Conservation (phyloP, 2,329 filamentous ascomycete species). For the Huntiella savannae region DNA sequence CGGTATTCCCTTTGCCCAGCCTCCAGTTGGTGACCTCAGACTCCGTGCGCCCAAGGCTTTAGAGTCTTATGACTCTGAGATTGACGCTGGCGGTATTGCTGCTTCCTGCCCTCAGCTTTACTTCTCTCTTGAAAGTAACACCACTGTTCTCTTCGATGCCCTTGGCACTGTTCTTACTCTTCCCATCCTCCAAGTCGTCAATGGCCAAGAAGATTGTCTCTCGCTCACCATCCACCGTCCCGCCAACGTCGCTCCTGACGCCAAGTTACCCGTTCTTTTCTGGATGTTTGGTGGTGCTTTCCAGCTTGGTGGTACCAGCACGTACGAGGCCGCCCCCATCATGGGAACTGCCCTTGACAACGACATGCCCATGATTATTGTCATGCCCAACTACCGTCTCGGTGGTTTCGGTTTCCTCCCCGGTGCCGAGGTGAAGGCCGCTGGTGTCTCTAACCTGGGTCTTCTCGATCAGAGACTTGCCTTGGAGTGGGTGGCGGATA, state of each 20-base stretch:
- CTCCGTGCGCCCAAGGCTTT: conserved; percentile 39
- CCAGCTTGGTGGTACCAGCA: conserved; percentile 18
- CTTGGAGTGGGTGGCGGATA: conserved; percentile 43
- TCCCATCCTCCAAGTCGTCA: conserved; percentile 25
- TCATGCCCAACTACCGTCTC: conserved; percentile 45
- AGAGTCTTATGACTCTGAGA: conserved; percentile 27
- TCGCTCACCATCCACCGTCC: conserved; percentile 29
- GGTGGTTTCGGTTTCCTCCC: conserved; percentile 44
- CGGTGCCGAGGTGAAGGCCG: conserved; percentile 33
- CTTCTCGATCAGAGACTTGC: conserved; percentile 40
- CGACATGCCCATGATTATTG: conserved; percentile 40
- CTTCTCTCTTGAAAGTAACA: conserved; percentile 22
- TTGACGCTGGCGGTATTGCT: conserved; percentile 29
- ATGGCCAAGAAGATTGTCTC: conserved; percentile 32
- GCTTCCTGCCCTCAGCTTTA: conserved; percentile 41
- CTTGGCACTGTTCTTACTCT: conserved; percentile 23
- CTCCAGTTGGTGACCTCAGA: conserved; percentile 36
- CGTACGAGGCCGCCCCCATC: conserved; percentile 21
- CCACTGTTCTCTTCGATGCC: conserved; percentile 18
- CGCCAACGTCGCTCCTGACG: conserved; percentile 20
- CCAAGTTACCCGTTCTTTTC: conserved; percentile 34
- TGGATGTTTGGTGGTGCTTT: conserved; percentile 40
- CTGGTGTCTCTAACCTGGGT: conserved; percentile 39
- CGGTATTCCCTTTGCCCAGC: conserved; percentile 44
- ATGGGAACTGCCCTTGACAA: conserved; percentile 20